Conservation (phyloP, 1,284 basidiomycete genomes). For the Phylloboletellus chloephorus region DNA sequence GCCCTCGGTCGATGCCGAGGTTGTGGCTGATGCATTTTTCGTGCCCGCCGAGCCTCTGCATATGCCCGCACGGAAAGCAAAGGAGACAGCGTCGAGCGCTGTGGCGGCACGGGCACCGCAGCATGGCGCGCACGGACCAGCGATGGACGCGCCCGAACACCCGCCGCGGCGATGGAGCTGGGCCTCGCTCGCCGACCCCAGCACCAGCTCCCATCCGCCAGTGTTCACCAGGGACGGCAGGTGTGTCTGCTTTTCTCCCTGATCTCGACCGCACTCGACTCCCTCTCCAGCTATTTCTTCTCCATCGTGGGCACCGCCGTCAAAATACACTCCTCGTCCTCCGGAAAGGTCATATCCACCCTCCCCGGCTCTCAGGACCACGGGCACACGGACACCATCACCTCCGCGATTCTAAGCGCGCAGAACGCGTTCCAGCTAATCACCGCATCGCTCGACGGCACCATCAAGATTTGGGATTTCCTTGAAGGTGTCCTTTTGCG, state of each 20-base stretch:
- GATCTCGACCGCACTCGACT: slow-evolving; percentile 15
- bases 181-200: slow-evolving; percentile 67
- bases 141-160: slow-evolving; percentile 10
- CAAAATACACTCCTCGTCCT: slow-evolving; percentile 74
- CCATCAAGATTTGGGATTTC: slow-evolving; percentile 90
- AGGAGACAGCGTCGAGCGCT: slow-evolving; percentile 19
- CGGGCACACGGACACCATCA: slow-evolving; percentile 56
- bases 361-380: slow-evolving; percentile 47
- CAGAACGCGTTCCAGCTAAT: slow-evolving; percentile 87
- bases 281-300: slow-evolving; percentile 74
- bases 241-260: slow-evolving; percentile 43
- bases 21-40: slow-evolving; percentile 27
- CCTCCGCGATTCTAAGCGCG: slow-evolving; percentile 76
- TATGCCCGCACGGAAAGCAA: slow-evolving; percentile 23
- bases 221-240: slow-evolving; percentile 83
- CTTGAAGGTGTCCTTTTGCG: slow-evolving; percentile 79
- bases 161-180: slow-evolving; percentile 53
- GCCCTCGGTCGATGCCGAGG: slow-evolving; percentile 25
- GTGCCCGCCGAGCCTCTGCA: slow-evolving; percentile 3
- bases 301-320: slow-evolving; percentile 71
- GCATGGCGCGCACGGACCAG: slow-evolving; percentile 16
- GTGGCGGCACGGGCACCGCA: slow-evolving; percentile 9
- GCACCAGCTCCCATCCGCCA: slow-evolving; percentile 60
- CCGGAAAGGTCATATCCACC: slow-evolving; percentile 79
- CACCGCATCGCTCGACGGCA: slow-evolving; percentile 81